Conservation (phyloP, 495 filamentous ascomycete species). For the Penicillium riverlandense region DNA sequence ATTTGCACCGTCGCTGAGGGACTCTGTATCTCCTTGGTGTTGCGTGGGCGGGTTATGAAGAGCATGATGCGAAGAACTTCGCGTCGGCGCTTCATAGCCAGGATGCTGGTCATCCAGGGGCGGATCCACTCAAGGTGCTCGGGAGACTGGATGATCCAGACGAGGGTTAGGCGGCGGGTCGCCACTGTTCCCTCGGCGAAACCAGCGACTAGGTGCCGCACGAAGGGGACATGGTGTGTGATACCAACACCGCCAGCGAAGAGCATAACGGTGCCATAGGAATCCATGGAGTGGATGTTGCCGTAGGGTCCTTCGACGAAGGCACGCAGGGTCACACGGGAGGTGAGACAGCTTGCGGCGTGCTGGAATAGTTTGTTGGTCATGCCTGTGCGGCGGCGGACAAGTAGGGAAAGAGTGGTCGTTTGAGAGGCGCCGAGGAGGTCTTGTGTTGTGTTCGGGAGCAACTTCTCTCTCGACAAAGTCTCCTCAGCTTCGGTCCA, state of each 20-base stretch:
- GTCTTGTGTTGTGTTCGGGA: slow-evolving; percentile 31
- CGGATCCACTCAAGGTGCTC: slow-evolving; percentile 89
- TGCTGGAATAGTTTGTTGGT: slow-evolving; percentile 73
- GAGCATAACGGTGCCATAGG: slow-evolving; percentile 83
- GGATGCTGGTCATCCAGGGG: slow-evolving; percentile 84
- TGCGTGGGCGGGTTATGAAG: slow-evolving; percentile 77
- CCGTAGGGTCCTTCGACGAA: slow-evolving; percentile 86
- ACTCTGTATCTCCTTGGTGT: slow-evolving; percentile 62
- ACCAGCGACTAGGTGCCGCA: slow-evolving; percentile 69
- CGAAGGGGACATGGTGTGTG: slow-evolving; percentile 87
- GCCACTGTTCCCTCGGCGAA: slow-evolving; percentile 69
- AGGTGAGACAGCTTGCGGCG: slow-evolving; percentile 34
- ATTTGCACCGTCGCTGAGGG: slow-evolving; percentile 73
- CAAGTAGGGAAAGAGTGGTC: slow-evolving; percentile 66
- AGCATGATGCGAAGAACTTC: slow-evolving; percentile 77
- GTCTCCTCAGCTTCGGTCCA: slow-evolving; percentile 56
- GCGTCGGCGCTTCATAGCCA: slow-evolving; percentile 67
- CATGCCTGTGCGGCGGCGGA: slow-evolving; percentile 81
- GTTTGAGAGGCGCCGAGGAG: slow-evolving; percentile 29
- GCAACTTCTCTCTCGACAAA: slow-evolving; percentile 35
- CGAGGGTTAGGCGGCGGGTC: slow-evolving; percentile 69
- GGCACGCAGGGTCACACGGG: slow-evolving; percentile 46
- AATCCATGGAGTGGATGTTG: slow-evolving; percentile 72
- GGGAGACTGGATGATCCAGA: slow-evolving; percentile 86
- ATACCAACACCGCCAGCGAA: slow-evolving; percentile 92